Base-by-base conservation (phyloP, 2,329 filamentous ascomycete genomes). In the Cytospora paraplurivora region DNA sequence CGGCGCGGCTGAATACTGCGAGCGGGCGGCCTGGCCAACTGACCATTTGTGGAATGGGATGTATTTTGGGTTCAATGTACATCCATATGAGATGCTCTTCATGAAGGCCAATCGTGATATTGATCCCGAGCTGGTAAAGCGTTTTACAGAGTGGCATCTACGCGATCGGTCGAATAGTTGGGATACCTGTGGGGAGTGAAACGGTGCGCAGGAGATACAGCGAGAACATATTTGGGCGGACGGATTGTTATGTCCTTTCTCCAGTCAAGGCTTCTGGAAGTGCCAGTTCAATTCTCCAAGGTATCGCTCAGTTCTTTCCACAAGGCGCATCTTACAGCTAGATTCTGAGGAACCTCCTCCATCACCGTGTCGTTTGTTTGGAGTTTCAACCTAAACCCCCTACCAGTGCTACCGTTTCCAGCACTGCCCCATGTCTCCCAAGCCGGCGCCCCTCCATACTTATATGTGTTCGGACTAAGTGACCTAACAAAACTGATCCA, bases 401-500 rank as follows among this genome's bases (percentile, higher is more conserved):
- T 66, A 1, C 65, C 64, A 55, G 1, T 70, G 17, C 51, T 66
- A 1, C 65, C 64, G 54, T 1, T 70, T n/a, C 51, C 61, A 72
- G 32, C 19, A 11, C 19, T 62, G 4, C 60, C 73, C 77, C 80
- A 83, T 0, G 68, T 56, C 58, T 71, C 71, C 82, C 81, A 84
- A 5, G 58, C 68, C 5, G 80, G 79, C 10, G 78, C 72, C 2
- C 67, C 72, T 1, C 61, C 27, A 27, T 71, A 67, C 56, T 73
- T 71, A 49, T 75, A 66, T 8, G 66, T 54, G 59, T 81, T 82
- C 0, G 82, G 82, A 65, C 83, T 73, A 35, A 82, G 70, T 12
- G 70, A 70, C 19, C 75, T 72, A n/a, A 81, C 77, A 67, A 85
- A 84, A 21, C 79, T 81, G 55, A 82, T 73, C 69, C 76, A 82